A percentile compares a stretch with the other conserved stretches of the same genome.
phyloP scores from a whole-genome alignment of 768 basidiomycete species.

The Auricularia sp. region DNA sequence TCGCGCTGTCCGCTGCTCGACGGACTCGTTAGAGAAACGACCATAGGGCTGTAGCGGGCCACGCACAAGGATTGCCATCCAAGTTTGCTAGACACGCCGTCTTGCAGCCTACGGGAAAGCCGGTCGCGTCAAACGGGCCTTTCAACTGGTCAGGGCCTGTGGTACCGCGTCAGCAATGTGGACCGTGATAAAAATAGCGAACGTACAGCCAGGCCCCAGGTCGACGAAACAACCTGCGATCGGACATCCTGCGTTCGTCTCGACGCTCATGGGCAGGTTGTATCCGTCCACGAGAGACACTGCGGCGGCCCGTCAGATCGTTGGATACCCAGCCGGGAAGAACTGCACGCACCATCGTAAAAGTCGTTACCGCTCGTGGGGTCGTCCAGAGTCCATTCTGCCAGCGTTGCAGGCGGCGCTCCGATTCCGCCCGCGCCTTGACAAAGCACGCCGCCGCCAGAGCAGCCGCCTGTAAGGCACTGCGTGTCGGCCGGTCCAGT shows the following conservation, averaged over 20 bases:
- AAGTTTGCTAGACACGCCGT: constrained; percentile 43
- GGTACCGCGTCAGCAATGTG: neutral
- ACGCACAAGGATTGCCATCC: constrained; percentile 26
- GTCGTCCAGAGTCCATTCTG: constrained; percentile 51
- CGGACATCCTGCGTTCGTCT: constrained; percentile 44
- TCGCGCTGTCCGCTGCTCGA: constrained; percentile 41
- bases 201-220: constrained; percentile 45
- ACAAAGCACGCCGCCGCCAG: constrained; percentile 14
- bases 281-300: constrained; percentile 59
- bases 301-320: constrained; percentile 13
- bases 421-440: constrained; percentile 19
- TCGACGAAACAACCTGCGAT: constrained; percentile 52
- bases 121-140: constrained; percentile 44
- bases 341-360: constrained; percentile 42
- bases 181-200: neutral
- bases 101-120: constrained; percentile 50
- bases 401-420: constrained; percentile 59
- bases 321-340: neutral
- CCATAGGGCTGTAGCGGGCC: neutral
- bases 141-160: constrained; percentile 41
- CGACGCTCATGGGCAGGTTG: constrained; percentile 44
- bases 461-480: constrained; percentile 19
- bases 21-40: neutral
- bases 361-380: constrained; percentile 36
- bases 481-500: constrained; percentile 11